A percentile compares a stretch with the other conserved stretches of the same genome.
Conservation (phyloP, 179 eudicot genomes). For the Heliamphora pulchella region DNA sequence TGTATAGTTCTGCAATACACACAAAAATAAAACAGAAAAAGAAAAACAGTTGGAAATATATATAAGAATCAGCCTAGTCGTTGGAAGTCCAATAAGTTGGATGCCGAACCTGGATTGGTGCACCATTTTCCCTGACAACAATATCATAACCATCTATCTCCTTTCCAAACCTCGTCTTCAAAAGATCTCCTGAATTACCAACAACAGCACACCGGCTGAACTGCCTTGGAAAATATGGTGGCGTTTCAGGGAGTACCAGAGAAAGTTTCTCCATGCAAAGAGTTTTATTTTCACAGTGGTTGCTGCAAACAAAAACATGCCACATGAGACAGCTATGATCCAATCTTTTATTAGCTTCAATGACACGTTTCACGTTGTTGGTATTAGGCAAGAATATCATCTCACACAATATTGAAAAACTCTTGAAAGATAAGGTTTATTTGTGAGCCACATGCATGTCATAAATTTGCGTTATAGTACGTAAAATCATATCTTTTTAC, state of each 20-base stretch:
- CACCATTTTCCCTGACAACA: slow-evolving; percentile 87
- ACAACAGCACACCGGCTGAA: slow-evolving; percentile 81
- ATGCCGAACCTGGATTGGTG: slow-evolving; percentile 72
- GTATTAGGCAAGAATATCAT: no score
- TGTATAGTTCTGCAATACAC: slow-evolving; percentile 59
- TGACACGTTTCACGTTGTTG: no score
- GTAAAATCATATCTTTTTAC: not conserved
- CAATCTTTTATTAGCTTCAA: not conserved
- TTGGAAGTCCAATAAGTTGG: slow-evolving; percentile 9
- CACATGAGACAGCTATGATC: slow-evolving; percentile 7
- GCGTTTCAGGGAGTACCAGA: slow-evolving; percentile 70
- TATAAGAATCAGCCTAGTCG: not conserved
- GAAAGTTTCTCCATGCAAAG: slow-evolving; percentile 96
- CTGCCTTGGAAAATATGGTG: slow-evolving; percentile 82
- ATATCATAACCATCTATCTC: slow-evolving; percentile 91
- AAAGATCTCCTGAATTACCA: slow-evolving; percentile 94
- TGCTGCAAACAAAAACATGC: slow-evolving; percentile 37
- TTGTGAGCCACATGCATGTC: not conserved
- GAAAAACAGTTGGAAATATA: not conserved
- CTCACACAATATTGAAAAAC: not conserved
- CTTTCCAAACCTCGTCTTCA: slow-evolving; percentile 82
- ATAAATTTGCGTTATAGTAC: not conserved
- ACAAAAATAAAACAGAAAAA: slow-evolving; percentile 11
- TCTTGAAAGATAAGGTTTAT: not conserved
- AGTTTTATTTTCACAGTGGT: slow-evolving; percentile 68